A percentile compares a stretch with the other conserved stretches of the same genome.
Conservation (phyloP, 495 filamentous ascomycete species). For the Thozetella sp. region DNA sequence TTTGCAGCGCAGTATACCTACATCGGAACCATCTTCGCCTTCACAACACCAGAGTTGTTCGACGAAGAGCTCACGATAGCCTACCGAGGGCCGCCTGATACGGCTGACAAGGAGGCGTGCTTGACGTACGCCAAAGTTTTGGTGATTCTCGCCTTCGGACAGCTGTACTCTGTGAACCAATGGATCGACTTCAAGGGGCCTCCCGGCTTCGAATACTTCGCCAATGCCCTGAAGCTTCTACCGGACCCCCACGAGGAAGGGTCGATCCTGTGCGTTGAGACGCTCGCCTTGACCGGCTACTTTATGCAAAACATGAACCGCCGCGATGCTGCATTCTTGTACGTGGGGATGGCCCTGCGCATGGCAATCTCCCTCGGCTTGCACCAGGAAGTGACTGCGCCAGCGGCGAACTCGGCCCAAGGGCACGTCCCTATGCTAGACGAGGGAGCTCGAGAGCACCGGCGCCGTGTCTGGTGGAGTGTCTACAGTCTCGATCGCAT, state of each 20-base stretch:
- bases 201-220: constrained; percentile 53
- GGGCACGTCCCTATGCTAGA: constrained; percentile 1
- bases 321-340: constrained; percentile 49
- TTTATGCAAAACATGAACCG: constrained; percentile 56
- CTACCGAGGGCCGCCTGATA: constrained; percentile 24
- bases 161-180: constrained; percentile 54
- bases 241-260: constrained; percentile 53
- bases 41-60: constrained; percentile 43
- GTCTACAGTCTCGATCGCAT: constrained; percentile 53
- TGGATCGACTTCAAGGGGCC: constrained; percentile 50
- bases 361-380: constrained; percentile 55
- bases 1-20: constrained; percentile 52
- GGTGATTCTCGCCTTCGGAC: constrained; percentile 50
- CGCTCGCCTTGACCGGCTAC: constrained; percentile 51
- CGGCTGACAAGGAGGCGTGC: constrained; percentile 22
- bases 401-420: neutral
- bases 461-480: constrained; percentile 54
- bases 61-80: constrained; percentile 41
- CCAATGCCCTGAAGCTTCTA: constrained; percentile 45
- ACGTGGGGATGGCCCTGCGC: constrained; percentile 51
- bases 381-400: constrained; percentile 43
- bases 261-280: constrained; percentile 52
- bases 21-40: constrained; percentile 54
- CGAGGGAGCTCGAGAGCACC: constrained; percentile 33
- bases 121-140: constrained; percentile 34